A percentile compares a stretch with the other conserved stretches of the same genome.
Evolutionary conservation across 2,329 filamentous ascomycete genomes (phyloP).

Genomic region (Aspergillus neoniger): DNA sequence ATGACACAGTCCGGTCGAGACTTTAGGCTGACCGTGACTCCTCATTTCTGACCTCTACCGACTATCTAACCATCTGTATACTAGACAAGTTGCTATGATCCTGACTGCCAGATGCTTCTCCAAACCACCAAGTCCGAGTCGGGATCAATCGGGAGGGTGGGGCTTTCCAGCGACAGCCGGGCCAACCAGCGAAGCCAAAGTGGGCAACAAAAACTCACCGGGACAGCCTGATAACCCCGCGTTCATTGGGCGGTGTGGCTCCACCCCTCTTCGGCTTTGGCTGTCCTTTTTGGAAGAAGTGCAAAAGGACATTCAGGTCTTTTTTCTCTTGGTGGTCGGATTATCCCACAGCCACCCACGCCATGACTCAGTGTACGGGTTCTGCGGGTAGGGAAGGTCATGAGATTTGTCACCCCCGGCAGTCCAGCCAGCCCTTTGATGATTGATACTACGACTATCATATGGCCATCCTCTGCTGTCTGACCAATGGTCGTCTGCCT

Average conservation of each 20-base stretch:
- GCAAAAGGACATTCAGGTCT: not conserved
- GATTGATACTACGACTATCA: not conserved
- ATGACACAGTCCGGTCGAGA: not conserved
- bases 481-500: not conserved
- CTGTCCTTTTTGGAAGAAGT: not conserved
- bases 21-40: too few relatives aligned
- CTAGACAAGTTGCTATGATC: not conserved
- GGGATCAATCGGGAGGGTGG: not conserved
- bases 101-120: not conserved
- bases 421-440: not conserved
- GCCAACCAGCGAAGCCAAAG: not conserved
- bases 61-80: not conserved
- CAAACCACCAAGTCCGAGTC: not conserved
- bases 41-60: not conserved
- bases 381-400: conserved; percentile 3
- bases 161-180: not conserved
- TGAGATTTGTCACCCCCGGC: not conserved
- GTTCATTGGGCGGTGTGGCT: conserved; percentile 8
- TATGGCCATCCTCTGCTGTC: not conserved
- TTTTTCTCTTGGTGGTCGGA: not conserved
- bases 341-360: conserved; percentile 4
- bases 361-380: conserved; percentile 4
- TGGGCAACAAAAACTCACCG: conserved; percentile 1
- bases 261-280: conserved; percentile 2
- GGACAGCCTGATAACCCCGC: not conserved